A percentile compares a stretch with the other conserved stretches of the same genome.
These are phyloP conservation scores for Sporothrix sp. DNA, from an alignment of 2,329 filamentous ascomycete genomes.

Conservation along the genomic window DNA sequence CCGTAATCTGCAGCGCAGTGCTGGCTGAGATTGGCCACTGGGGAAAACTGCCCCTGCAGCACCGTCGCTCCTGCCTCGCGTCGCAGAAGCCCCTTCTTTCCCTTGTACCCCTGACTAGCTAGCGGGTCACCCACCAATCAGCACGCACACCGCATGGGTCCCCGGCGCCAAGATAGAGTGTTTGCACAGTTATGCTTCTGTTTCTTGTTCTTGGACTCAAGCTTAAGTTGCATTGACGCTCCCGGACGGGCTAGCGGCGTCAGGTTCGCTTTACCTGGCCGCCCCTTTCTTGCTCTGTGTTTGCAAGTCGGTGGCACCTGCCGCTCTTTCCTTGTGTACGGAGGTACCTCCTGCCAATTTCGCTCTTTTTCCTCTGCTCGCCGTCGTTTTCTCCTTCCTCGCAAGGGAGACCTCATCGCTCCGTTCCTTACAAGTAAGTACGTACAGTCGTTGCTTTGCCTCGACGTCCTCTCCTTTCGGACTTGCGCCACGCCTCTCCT, in stretches of 20 bases:
- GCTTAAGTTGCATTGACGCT: conserved; percentile 5
- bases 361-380: background rate
- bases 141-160: too few species aligned
- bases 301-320: background rate
- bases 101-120: conserved; percentile 8
- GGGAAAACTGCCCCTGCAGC: background rate
- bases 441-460: background rate
- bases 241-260: conserved; percentile 4
- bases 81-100: background rate
- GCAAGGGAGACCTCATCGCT: too few species aligned
- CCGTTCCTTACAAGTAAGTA: too few species aligned
- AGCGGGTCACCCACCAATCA: background rate
- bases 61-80: background rate
- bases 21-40: too few species aligned
- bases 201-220: conserved; percentile 2
- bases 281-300: background rate
- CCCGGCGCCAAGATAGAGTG: background rate
- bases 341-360: background rate
- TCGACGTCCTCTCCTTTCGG: background rate
- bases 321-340: background rate
- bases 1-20: too few species aligned
- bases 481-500: too few species aligned
- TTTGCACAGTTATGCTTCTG: conserved; percentile 4
- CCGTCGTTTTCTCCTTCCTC: conserved; percentile 1
- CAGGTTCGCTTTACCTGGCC: background rate